Base-by-base conservation (phyloP, 2,329 filamentous ascomycete species). In the Neoascochyta sp. region DNA sequence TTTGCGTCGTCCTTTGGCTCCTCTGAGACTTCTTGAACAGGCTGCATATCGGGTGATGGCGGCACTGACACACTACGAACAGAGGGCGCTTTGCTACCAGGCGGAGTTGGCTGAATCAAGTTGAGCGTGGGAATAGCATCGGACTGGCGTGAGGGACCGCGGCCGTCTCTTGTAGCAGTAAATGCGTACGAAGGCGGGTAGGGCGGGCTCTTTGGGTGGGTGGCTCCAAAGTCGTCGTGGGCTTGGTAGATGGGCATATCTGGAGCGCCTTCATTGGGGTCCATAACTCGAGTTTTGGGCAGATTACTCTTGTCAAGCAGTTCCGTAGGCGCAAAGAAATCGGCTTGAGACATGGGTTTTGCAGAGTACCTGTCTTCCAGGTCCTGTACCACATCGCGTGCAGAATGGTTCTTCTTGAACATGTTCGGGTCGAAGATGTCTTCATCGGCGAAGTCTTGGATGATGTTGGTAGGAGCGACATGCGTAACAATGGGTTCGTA, bases 41-140 rank as follows among this genome's bases (percentile, higher is more conserved):
- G 56, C 24, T 56, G 50, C 9, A 56, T 54, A 3, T 39, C 45
- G 2, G 63, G 63, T 2, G 62, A 64, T 11, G 57, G 47, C 13
- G 54, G 59, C 10, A 52, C 22, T 15, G 61, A 65, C 6, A 49
- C 50, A 19, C 57, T 60, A 17, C 57, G 59, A 11, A 58, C 54
- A 16, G 57, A 58, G 7, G 62, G 62, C 14, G 62, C 65, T 34
- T 58, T 45, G 36, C 72, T 75, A 12, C 65, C 68, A 12, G 76
- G 76, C 11, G 76, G 76, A 5, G 76, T 80, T 3, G 76, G 73
- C 25, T 73, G 68, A 30, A 78, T 75, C 14, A 79, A 59, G 23
- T 72, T 75, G 10, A 80, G 62, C n/a, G 50, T 57, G 8, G 75
- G 75, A 12, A 79, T 69, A 11, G 62, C 55, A 60, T 65, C 72